Evolutionary conservation across 2,329 filamentous ascomycete species (phyloP), one percentile per base, ranked within the genome.

Genomic region (Macrophomina pseudophaseolina): DNA sequence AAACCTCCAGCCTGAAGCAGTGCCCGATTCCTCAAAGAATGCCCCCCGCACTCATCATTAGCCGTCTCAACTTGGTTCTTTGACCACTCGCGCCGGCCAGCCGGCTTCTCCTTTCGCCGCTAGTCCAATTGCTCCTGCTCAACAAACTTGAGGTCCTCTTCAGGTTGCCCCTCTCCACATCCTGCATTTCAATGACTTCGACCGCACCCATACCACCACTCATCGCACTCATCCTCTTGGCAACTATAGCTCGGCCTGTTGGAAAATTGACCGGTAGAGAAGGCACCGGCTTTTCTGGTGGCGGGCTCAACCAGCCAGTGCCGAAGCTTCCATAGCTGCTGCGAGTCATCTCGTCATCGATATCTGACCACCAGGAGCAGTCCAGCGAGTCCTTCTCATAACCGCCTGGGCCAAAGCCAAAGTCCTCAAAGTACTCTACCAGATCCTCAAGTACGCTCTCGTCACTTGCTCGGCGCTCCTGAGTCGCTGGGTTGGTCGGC

Each of bases 391-490:
- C 56, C 28, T 63, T 62, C 58, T 65, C 63, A 9, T 32, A 33
- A 5, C 44, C 11, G 4, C 18, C 48, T 5, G 46, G 33, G 5
- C 30, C 73, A n/a, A 80, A 73, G 14, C 76, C 76, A 54, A 81
- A 77, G 3, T 73, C 74, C 28, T 79, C 74, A 59, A 83, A 81
- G 71, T 77, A 82, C 49, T 75, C 74, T 56, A 79, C 78, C n/a
- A 81, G 74, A 33, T 78, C 75, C 28, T 83, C 80, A 18, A 78
- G 68, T 5, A 73, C 72, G 0, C 71, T 72, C 66, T 79, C 76
- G 63, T 79, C 77, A 56, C 73, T 75, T 6, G 73, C 65, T 35
- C 75, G 68, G 48, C 76, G 69, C 5, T 72, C 73, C 5, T 40
- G 18, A 18, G 33, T 38, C 30, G 56, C 51, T 7, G 52, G 52